These are phyloP conservation scores for Leptodermis oblonga DNA, from an alignment of 257 asterid genomes.

Conservation along the genomic window DNA sequence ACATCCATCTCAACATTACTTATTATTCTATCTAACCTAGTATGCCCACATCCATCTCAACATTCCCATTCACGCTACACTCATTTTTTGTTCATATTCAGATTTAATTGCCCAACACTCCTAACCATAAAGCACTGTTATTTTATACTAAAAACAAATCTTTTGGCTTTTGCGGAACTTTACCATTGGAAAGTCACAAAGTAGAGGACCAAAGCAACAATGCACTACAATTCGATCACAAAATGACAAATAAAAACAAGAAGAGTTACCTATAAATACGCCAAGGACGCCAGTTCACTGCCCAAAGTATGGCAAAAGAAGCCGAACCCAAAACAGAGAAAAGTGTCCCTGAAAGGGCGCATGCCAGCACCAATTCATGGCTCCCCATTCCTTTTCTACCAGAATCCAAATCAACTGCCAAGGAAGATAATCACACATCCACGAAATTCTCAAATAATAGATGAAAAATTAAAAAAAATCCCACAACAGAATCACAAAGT, in stretches of 20 bases:
- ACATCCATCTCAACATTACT: no score
- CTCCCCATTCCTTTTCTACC: slow-evolving; percentile 56
- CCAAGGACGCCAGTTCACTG: slow-evolving; percentile 99
- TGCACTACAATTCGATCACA: slow-evolving; percentile 7
- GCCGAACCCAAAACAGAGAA: slow-evolving; percentile 70
- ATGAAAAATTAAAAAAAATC: neutral
- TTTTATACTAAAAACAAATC: no score
- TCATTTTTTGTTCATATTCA: no score
- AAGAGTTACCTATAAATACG: slow-evolving; percentile 75
- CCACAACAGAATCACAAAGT: no score
- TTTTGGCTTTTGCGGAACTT: no score
- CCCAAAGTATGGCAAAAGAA: slow-evolving; percentile 90
- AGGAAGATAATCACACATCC: neutral
- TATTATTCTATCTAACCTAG: no score
- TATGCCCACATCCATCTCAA: no score
- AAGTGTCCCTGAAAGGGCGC: slow-evolving; percentile 81
- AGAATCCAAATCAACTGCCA: slow-evolving; percentile 27
- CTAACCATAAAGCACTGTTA: no score
- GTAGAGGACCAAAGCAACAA: neutral
- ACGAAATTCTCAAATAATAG: neutral
- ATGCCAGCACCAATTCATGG: slow-evolving; percentile 71
- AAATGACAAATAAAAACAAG: neutral
- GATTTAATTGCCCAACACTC: no score
- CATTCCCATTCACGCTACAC: no score
- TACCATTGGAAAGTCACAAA: neutral